Evolutionary conservation across 1,284 basidiomycete genomes (phyloP), one percentile per base, ranked within the genome.

Genomic region (Chondrostereum purpureum): DNA sequence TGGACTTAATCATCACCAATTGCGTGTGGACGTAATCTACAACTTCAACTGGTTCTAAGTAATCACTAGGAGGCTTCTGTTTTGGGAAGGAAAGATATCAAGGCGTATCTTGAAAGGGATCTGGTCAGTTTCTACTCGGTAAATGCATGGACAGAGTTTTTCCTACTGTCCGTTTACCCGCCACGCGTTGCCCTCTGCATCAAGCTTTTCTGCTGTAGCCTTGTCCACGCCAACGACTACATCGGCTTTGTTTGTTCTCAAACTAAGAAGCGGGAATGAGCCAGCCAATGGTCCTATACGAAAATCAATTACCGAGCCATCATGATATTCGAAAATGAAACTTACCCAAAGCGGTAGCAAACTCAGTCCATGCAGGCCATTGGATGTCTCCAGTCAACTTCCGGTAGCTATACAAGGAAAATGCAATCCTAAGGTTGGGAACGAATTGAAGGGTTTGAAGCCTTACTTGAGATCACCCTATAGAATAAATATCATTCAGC

Each of bases 231-330:
- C 91, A 11, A 92, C 90, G 23, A 88, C 88, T 1, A 97, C 93
- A 58, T 98, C 94, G 0, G 95, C 95, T 64, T 99, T 98, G 71
- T 90, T 93, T 1, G 95, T 99, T 18, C 95, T 78, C 48, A 97
- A 66, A 54, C 88, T 91, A 21, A 96, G 66, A 17, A 96, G 63
- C 2, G 86, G 85, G 63, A 96, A 85, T 5, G 81, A 70, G 1
- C 91, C 88, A 0, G 80, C 79, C 13, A 95, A 64, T 0, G 89
- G 87, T 3, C 89, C 88, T 53, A 33, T n/a, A n/a, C 19, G 5
- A 50, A 4, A 18, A 19, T 16, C 34, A 31, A n/a, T 31, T 35
- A 43, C 24, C n/a, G n/a, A n/a, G n/a, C n/a, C n/a, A n/a, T n/a
- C n/a, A n/a, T n/a, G n/a, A n/a, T n/a, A n/a, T n/a, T n/a, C n/a